Evolutionary conservation across 495 filamentous ascomycete genomes (phyloP), one percentile per base, ranked within the genome.

Genomic region (Talaromyces stipitatus): DNA sequence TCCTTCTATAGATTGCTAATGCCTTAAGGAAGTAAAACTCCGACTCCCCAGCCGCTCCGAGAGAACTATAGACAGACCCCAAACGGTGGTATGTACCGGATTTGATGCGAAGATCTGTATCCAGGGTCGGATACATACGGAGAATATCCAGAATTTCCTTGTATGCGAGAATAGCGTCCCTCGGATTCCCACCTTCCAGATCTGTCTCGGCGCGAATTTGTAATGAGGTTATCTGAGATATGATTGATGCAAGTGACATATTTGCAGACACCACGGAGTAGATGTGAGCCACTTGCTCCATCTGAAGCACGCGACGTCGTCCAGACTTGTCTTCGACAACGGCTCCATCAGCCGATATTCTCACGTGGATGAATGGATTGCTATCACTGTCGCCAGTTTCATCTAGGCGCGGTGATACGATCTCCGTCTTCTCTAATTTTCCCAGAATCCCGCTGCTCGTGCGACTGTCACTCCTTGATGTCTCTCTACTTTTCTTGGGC

Each of bases 321-420:
- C 67, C 67, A 14, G 65, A 66, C 3, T 58, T 63, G 54, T 70
- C 67, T 38, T 70, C 64, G 23, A 70, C 62, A 9, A 68, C 50
- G 2, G 56, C 60, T 2, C 65, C 67, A 7, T 66, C 67, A 1
- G 64, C 55, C 7, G 66, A 41, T 30, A 65, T 60, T 33, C 66
- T 64, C 29, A 68, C 36, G 47, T 70, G 67, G 4, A 70, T 45
- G 50, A 60, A 66, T 9, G 54, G 54, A 23, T 41, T 55, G 33
- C 33, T 9, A 9, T 46, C 33, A 18, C 23, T 16, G 7, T 43
- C 16, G 3, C 14, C 36, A 8, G 10, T 23, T 28, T 43, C 20
- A 7, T 18, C 24, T 30, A 14, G 5, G 20, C 26, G 14, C 4
- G 54, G 24, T 11, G 38, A 46, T 8, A n/a, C 23, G n/a, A 46